These are phyloP conservation scores for Solanum gracilifrons DNA, from an alignment of 257 asterid genomes.

Conservation along the genomic window DNA sequence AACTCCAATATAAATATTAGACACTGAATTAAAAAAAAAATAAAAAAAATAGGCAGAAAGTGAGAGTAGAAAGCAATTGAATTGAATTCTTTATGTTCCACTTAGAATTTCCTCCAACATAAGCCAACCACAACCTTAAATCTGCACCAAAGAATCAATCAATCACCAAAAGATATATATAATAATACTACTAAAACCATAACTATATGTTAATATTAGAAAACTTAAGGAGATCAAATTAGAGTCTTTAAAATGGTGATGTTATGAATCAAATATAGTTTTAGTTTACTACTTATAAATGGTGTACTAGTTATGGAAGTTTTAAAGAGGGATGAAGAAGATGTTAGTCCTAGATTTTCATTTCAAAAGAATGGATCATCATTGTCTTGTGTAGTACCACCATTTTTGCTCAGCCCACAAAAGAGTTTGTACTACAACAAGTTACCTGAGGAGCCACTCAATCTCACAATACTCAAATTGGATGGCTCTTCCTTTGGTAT, in stretches of 20 bases:
- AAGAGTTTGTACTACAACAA: slow-evolving; percentile 32
- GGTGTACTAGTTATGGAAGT: background rate
- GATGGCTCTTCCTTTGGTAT: slow-evolving; percentile 75
- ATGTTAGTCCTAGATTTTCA: slow-evolving; percentile 1
- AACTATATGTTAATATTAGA: background rate
- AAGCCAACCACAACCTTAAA: slow-evolving; percentile 14
- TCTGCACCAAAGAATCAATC: slow-evolving; percentile 13
- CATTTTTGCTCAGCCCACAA: slow-evolving; percentile 7
- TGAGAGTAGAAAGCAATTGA: slow-evolving; percentile 1
- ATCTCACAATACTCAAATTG: slow-evolving; percentile 58
- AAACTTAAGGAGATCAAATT: background rate
- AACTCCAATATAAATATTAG: too few species aligned
- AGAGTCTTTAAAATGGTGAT: background rate
- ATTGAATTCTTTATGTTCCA: background rate
- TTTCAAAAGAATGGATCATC: slow-evolving; percentile 16
- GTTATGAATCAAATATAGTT: background rate
- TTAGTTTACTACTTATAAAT: background rate
- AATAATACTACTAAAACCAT: background rate
- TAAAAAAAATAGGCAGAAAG: background rate
- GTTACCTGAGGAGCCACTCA: slow-evolving; percentile 48
- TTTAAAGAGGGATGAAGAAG: slow-evolving; percentile 1
- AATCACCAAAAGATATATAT: background rate
- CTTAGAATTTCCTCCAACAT: slow-evolving; percentile 1
- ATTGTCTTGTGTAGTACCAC: background rate
- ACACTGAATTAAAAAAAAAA: rapidly evolving